Base-by-base conservation (phyloP, 306 rosid species). In the Quercus variabilis region DNA sequence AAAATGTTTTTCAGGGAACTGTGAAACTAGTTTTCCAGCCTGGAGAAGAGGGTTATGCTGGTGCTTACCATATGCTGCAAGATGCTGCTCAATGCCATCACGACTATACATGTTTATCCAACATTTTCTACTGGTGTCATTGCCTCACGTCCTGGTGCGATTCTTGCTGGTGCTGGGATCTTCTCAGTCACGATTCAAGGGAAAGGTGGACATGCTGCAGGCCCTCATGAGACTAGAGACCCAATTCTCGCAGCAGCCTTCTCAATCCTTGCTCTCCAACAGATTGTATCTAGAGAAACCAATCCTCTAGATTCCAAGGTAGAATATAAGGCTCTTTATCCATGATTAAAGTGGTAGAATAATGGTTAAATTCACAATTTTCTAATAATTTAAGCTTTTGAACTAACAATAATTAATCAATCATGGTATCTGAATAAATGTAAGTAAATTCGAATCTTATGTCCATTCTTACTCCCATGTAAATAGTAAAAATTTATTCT, bases 21-120 rank as follows among this genome's bases (percentile, higher is more conserved):
- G 77, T 83, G 67, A 86, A 83, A 85, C 83, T 86, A 35, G 82
- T 86, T 67, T 86, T 86, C 78, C 87, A 81, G 80, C 87, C 87
- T 0, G 86, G 80, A 73, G 90, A 86, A 64, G 87, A 81, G 83
- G 82, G 85, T 20, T 78, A 38, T 76, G 76, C 84, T 28, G 90
- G 90, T 25, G 87, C 90, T 57, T 73, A 80, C 77, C 81, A 78
- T 28, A 83, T 83, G 85, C 5, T 86, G 70, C 79, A 78, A 72
- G 81, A 83, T 51, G 82, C 76, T n/a, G 74, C 59, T 62, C 3
- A 19, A 84, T 72, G 87, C 82, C 74, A 81, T 87, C 57, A 76
- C 78, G 73, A 77, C 74, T 21, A 20, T 81, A 67, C 90, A 87
- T 79, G 87, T 87, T 46, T 14, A 41, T 21, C 82, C 87, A 13